Percentiles rank a stretch among this genome's conserved stretches.
Evolutionary conservation across 139 green algal species (phyloP).

Genomic region (Chlorella sp.): DNA sequence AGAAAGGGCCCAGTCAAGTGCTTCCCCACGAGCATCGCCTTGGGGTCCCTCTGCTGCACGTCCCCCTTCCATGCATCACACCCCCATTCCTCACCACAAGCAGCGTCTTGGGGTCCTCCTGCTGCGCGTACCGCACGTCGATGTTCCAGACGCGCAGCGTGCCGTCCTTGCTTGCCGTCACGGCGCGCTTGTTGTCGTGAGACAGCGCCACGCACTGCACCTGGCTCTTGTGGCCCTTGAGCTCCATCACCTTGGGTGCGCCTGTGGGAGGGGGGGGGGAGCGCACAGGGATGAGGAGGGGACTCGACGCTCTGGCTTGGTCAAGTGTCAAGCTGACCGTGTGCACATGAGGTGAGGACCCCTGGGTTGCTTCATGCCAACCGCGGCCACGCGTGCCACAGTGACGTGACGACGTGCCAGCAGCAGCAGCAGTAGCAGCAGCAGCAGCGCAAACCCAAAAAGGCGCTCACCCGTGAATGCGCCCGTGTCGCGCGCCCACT

Average conservation of each 20-base stretch:
- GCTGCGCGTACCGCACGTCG: slow-evolving; percentile 39
- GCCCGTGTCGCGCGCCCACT: slow-evolving; percentile 20
- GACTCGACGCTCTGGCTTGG: no score
- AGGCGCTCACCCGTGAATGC: slow-evolving; percentile 19
- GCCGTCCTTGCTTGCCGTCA: slow-evolving; percentile 36
- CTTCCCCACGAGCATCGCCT: slow-evolving; percentile 37
- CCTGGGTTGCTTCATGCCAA: no score
- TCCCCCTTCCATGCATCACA: no score
- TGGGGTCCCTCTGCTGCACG: slow-evolving; percentile 40
- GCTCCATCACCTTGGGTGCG: slow-evolving; percentile 24
- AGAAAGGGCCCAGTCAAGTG: no score
- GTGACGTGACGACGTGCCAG: no score
- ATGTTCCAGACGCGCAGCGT: slow-evolving; percentile 46
- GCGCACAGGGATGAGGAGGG: no score
- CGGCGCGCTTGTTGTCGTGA: slow-evolving; percentile 27
- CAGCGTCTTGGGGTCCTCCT: slow-evolving; percentile 51
- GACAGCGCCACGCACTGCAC: slow-evolving; percentile 41
- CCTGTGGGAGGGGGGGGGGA: no score
- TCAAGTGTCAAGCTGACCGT: no score
- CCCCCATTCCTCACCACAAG: slow-evolving; percentile 31
- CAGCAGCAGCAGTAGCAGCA: no score
- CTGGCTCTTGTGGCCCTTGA: slow-evolving; percentile 40
- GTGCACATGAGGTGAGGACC: no score
- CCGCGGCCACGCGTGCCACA: no score
- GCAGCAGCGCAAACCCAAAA: no score